Percentiles rank a stretch among this genome's conserved stretches.
Evolutionary conservation across 345 rosid species (phyloP).

Genomic region (Psidium friedrichsthalianum): DNA sequence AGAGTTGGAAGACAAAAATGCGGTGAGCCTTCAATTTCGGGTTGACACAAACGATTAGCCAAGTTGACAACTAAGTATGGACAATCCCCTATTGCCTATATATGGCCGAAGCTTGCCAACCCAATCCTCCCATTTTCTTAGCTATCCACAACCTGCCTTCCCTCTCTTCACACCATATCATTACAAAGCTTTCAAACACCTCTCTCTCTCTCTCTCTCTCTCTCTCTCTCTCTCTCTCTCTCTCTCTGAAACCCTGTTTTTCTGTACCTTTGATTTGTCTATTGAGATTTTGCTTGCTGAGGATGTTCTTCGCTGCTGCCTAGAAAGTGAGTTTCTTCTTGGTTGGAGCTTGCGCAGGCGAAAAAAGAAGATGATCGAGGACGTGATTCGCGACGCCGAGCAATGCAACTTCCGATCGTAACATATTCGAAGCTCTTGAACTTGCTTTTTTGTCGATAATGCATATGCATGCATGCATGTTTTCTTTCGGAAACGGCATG

Average conservation of each 20-base stretch:
- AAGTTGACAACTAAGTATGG: not conserved
- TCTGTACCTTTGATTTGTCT: not conserved
- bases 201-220: not conserved
- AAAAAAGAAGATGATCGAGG: not conserved
- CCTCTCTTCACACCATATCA: not conserved
- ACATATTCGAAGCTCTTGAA: not conserved
- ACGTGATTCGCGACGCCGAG: not conserved
- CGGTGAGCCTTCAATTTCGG: not conserved
- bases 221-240: too few species aligned
- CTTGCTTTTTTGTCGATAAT: not conserved
- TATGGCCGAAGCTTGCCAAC: not conserved
- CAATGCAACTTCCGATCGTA: not conserved
- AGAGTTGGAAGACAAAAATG: not conserved
- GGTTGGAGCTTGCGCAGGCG: not conserved
- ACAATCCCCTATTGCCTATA: not conserved
- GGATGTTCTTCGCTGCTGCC: not conserved
- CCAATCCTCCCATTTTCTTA: not conserved
- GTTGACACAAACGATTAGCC: not conserved
- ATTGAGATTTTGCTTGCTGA: not conserved
- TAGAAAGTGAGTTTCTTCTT: not conserved
- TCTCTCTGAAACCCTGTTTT: not conserved
- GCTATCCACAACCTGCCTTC: not conserved
- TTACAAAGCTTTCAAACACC: not conserved
- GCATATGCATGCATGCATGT: not conserved
- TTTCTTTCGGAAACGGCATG: not conserved